Evolutionary conservation across 2,329 filamentous ascomycete species (phyloP).

Genomic region (Zarea fungicola): DNA sequence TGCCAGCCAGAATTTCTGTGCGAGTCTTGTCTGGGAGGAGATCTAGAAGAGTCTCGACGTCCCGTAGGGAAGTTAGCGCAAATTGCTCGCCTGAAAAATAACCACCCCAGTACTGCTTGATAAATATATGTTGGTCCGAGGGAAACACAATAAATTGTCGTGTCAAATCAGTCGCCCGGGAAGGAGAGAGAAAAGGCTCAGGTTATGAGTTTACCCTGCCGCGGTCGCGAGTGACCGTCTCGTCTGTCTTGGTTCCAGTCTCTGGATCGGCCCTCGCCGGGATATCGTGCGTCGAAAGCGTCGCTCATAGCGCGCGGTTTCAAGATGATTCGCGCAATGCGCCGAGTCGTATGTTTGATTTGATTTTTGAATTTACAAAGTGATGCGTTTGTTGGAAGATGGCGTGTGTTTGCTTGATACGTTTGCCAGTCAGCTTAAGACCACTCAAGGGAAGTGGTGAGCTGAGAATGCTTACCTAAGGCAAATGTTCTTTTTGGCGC

Average conservation of each 20-base stretch:
- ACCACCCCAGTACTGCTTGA: not conserved
- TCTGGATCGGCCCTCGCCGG: slow-evolving; percentile 22
- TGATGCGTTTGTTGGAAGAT: not conserved
- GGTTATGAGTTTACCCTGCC: slow-evolving; percentile 45
- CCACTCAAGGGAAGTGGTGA: no score
- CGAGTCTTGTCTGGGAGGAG: slow-evolving; percentile 35
- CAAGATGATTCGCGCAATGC: slow-evolving; percentile 14
- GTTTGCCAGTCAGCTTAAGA: no score
- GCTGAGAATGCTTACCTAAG: no score
- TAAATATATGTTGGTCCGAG: not conserved
- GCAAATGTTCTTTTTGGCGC: no score
- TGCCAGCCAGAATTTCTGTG: slow-evolving; percentile 29
- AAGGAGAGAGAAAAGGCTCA: slow-evolving; percentile 21
- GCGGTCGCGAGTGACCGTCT: slow-evolving; percentile 40
- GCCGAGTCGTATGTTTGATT: not conserved
- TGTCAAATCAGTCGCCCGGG: not conserved
- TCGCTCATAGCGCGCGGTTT: slow-evolving; percentile 38
- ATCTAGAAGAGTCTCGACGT: slow-evolving; percentile 39
- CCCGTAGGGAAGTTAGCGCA: slow-evolving; percentile 42
- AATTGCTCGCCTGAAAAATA: slow-evolving; percentile 29
- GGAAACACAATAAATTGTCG: not conserved
- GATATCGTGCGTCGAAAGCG: slow-evolving; percentile 30
- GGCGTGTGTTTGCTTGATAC: no score
- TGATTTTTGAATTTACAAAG: not conserved
- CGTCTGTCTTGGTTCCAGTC: slow-evolving; percentile 21